Evolutionary conservation across 2,329 filamentous ascomycete species (phyloP).

Genomic region (Lecanoromycetidae sp.): DNA sequence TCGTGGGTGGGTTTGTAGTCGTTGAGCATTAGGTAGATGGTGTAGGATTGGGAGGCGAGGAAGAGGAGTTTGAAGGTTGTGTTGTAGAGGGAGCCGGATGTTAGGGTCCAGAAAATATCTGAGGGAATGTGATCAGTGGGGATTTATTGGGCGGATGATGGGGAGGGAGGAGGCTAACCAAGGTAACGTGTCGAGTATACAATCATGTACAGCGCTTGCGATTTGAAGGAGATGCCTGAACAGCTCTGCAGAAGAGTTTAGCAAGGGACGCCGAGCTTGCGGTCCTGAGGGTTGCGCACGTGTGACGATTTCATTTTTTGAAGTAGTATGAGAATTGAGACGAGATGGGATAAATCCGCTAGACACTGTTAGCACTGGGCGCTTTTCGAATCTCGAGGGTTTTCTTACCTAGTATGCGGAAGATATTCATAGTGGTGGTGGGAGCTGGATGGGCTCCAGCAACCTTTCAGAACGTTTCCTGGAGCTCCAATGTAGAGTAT

Average conservation of each 20-base stretch:
- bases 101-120: conserved; percentile 82
- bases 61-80: conserved; percentile 93
- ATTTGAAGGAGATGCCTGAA: conserved; percentile 96
- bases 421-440: conserved; percentile 51
- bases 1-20: conserved; percentile 97
- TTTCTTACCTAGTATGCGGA: conserved; percentile 51
- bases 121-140: conserved; percentile 7
- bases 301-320: conserved; percentile 94
- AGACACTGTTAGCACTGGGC: neutral
- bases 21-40: conserved; percentile 94
- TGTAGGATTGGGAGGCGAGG: conserved; percentile 80
- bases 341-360: conserved; percentile 93
- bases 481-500: neutral
- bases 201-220: conserved; percentile 84
- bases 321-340: conserved; percentile 85
- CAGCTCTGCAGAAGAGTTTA: conserved; percentile 57
- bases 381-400: neutral
- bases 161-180: conserved; percentile 36
- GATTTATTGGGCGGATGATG: neutral
- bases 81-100: conserved; percentile 68
- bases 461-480: neutral
- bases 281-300: conserved; percentile 40
- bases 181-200: conserved; percentile 93
- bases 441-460: conserved; percentile 11
- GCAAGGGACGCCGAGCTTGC: conserved; percentile 1